Base-by-base conservation (phyloP, 2,329 filamentous ascomycete species). In the Hypocrella siamensis region DNA sequence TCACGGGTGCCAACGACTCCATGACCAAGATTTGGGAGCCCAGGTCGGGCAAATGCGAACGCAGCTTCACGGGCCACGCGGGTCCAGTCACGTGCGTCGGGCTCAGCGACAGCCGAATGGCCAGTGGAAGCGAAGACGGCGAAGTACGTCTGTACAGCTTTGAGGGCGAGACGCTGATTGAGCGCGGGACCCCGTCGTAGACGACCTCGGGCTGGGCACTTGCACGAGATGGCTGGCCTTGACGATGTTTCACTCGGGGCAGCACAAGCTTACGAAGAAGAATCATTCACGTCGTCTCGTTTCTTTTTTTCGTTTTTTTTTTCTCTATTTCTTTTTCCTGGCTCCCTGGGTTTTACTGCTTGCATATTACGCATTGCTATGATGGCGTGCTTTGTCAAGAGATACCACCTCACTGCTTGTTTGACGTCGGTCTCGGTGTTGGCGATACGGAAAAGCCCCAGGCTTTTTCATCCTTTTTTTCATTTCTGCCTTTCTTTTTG, bases 11-110 rank as follows among this genome's bases (percentile, higher is more conserved):
- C 9, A 85, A 96, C 52, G 90, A 98, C 55, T 77, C 83, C 26
- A 92, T 88, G 74, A 81, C 93, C 45, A 96, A 96, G 60, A 53
- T 70, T 19, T 98, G 90, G 90, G 88, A 96, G 56, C 81, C 88
- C 12, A 65, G 85, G 35, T 86, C 81, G 2, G 90, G 90, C 18
- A 84, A 81, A 47, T 93, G 86, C 54, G 86, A 96, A 52, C 68
- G 85, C 30, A 96, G 86, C 3, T 88, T 93, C 48, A 85, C 83
- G 3, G 86, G 86, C 0, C 90, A 96, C 53, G 71, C 77, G 2
- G 88, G 84, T 0, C 86, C 90, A 0, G 85, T 96, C 3, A 96
- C 86, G 3, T 96, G 88, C 49, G 79, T 96, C 25, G 86, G 82
- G 2, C 62, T 98, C 6, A 92, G 84, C 45, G 90, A 96, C 49